Conservation (phyloP, 2,329 filamentous ascomycete genomes). For the Cryphonectria naterciae region DNA sequence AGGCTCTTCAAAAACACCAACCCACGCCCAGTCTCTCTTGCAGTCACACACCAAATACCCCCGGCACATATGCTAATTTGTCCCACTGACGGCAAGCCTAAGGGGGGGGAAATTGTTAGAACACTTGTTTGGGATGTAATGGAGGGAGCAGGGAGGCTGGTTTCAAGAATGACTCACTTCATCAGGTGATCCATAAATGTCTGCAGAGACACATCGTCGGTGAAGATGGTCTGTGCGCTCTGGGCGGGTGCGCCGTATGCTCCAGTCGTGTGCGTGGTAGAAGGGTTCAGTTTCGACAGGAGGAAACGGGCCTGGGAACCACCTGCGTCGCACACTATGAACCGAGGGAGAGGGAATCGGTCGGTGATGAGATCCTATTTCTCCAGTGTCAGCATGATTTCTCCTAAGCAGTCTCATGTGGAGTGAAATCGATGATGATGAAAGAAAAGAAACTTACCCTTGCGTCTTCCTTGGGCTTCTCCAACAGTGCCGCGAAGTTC, state of each 20-base stretch:
- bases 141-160: neutral
- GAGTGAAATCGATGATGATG: neutral
- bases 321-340: conserved; percentile 98
- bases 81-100: conserved; percentile 66
- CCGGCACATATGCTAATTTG: conserved; percentile 50
- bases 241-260: conserved; percentile 87
- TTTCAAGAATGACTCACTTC: conserved; percentile 72
- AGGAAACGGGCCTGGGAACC: conserved; percentile 97
- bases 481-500: conserved; percentile 86
- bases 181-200: conserved; percentile 99
- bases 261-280: conserved; percentile 92
- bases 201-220: conserved; percentile 95
- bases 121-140: neutral
- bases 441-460: conserved; percentile 62
- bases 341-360: conserved; percentile 95
- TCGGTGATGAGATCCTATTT: conserved; percentile 90
- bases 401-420: neutral
- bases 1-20: conserved; percentile 3
- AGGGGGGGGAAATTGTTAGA: conserved; percentile 25
- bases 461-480: conserved; percentile 95
- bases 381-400: conserved; percentile 27
- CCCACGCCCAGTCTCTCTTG: conserved; percentile 9
- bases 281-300: conserved; percentile 94
- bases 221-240: conserved; percentile 97
- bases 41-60: neutral